These are phyloP conservation scores for Alternaria solani DNA, from an alignment of 2,329 filamentous ascomycete genomes.

Conservation along the genomic window DNA sequence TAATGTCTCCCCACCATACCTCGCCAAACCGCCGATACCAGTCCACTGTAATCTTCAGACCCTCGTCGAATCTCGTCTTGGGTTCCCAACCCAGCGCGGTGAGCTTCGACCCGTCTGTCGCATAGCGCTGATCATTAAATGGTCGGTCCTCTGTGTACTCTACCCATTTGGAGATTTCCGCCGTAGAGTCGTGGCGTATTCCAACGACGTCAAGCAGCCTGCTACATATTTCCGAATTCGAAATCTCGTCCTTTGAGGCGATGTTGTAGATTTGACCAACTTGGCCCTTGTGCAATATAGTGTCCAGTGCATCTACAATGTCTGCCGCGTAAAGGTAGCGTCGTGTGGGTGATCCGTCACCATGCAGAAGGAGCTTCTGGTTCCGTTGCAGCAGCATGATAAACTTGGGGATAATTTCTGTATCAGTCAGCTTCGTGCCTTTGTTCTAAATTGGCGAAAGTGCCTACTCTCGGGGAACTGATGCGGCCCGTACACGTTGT, in stretches of 20 bases:
- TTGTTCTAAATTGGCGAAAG: too few species aligned
- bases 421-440: slow-evolving; percentile 18
- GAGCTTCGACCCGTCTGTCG: slow-evolving; percentile 51
- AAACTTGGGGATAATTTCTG: slow-evolving; percentile 87
- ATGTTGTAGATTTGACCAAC: slow-evolving; percentile 84
- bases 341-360: slow-evolving; percentile 76
- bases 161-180: slow-evolving; percentile 69
- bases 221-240: slow-evolving; percentile 73
- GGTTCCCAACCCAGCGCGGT: slow-evolving; percentile 49
- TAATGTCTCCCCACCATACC: slow-evolving; percentile 53
- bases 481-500: slow-evolving; percentile 86
- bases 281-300: slow-evolving; percentile 78
- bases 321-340: slow-evolving; percentile 82
- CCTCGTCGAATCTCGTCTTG: slow-evolving; percentile 48
- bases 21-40: slow-evolving; percentile 53
- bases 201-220: slow-evolving; percentile 70
- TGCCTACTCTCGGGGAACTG: slow-evolving; percentile 81
- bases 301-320: slow-evolving; percentile 82
- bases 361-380: slow-evolving; percentile 75
- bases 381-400: slow-evolving; percentile 73
- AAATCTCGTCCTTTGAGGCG: slow-evolving; percentile 78
- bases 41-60: slow-evolving; percentile 47
- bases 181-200: slow-evolving; percentile 52
- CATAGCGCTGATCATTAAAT: slow-evolving; percentile 57
- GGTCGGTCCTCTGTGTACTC: slow-evolving; percentile 80